phyloP scores from a whole-genome alignment of 2,329 filamentous ascomycete genomes.

The Fusarium sp. region DNA sequence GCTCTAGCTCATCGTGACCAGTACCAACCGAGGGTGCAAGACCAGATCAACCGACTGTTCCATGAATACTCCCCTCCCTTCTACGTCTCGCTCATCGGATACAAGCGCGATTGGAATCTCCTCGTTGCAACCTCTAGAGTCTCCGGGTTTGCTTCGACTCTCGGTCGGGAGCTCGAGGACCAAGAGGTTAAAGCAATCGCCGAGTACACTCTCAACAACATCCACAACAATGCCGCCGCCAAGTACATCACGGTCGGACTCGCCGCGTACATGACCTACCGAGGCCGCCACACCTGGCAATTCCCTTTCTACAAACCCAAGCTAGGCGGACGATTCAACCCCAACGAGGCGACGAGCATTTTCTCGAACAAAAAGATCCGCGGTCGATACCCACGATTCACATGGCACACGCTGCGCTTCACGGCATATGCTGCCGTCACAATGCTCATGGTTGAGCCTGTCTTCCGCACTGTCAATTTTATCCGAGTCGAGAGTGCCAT shows the following conservation, averaged over 20 bases:
- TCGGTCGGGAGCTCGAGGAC: conserved; percentile 47
- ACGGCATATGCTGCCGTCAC: conserved; percentile 41
- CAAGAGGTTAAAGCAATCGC: conserved; percentile 49
- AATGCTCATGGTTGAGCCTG: conserved; percentile 41
- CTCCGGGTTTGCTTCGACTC: conserved; percentile 43
- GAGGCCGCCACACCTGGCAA: conserved; percentile 42
- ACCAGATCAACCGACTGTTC: conserved; percentile 47
- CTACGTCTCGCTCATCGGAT: conserved; percentile 46
- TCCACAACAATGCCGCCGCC: conserved; percentile 46
- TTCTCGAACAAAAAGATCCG: conserved; percentile 42
- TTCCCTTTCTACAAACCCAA: conserved; percentile 45
- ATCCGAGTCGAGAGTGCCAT: conserved; percentile 38
- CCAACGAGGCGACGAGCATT: conserved; percentile 42
- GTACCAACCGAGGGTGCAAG: conserved; percentile 44
- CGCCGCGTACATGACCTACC: conserved; percentile 43
- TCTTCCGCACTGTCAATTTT: conserved; percentile 39
- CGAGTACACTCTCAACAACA: conserved; percentile 46
- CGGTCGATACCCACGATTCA: conserved; percentile 37
- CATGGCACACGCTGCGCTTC: conserved; percentile 41
- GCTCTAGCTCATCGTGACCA: conserved; percentile 43
- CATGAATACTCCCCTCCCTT: conserved; percentile 46
- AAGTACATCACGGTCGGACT: conserved; percentile 41
- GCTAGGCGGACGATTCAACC: conserved; percentile 39
- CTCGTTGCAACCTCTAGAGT: conserved; percentile 43
- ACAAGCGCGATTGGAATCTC: conserved; percentile 42